Base-by-base conservation (phyloP, 345 rosid genomes). In the Cardamine occulta region DNA sequence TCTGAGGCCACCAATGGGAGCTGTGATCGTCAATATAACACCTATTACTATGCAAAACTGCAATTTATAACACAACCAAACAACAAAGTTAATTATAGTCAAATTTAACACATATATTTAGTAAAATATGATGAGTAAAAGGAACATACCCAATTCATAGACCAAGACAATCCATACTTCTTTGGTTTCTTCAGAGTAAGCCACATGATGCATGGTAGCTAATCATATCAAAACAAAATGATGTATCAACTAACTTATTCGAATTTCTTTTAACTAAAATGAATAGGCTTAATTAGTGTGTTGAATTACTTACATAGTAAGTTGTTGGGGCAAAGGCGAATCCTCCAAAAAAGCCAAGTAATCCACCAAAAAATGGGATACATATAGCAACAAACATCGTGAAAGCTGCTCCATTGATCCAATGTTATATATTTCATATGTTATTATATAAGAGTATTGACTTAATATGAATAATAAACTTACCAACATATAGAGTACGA, bases 121-220 rank as follows among this genome's bases (percentile, higher is more conserved):
- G 2, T 49, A 28, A 15, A 62, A 51, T 2, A 53, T 39, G 6
- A 24, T 18, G 17, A 19, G 63, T 63, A 9, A 39, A 44, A 57
- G 17, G 6, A 21, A 68, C 78, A 4, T 86, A 91, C 98, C 93
- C 97, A 93, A 45, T 93, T 93, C 26, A 62, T 13, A 8, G 31
- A 47, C 97, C 97, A 93, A 42, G 88, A 87, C 2, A 86, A 23
- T 70, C 92, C 59, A 79, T 76, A 89, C 65, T 37, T 87, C 80
- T 71, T 87, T 26, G 97, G 98, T 82, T 93, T 93, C 81, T 67
- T 74, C 63, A 91, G 62, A 39, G 29, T 6, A 49, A 91, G 85
- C 98, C 98, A 93, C 70, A 88, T 88, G 73, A 83, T 68, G 83
- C 97, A 93, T 1, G 97, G 96, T 4, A 91, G 84, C 97, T 90